Conservation (phyloP, 202 grass and related monocot genomes). For the Zoysia matrella region DNA sequence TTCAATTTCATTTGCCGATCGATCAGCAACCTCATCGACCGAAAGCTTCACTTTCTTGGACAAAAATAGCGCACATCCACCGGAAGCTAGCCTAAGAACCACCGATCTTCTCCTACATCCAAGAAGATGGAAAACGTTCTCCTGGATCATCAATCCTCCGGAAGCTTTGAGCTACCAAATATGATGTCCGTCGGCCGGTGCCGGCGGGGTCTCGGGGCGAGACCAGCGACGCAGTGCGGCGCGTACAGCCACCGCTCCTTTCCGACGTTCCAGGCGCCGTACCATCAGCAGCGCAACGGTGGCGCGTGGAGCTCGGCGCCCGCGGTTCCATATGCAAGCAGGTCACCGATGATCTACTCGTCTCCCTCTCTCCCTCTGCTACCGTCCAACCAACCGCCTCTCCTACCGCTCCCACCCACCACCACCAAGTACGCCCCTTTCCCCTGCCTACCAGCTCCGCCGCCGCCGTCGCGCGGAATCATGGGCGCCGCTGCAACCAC, state of each 20-base stretch:
- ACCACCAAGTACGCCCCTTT: too few species aligned
- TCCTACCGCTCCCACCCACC: conserved; percentile 57
- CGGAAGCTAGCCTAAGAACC: not conserved
- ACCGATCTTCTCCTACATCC: not conserved
- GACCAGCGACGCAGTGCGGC: conserved; percentile 15
- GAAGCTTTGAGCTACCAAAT: conserved; percentile 43
- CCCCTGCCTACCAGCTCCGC: not conserved
- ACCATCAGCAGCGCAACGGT: conserved; percentile 26
- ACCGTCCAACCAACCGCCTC: conserved; percentile 59
- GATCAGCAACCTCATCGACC: conserved; percentile 9
- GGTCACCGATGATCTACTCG: conserved; percentile 40
- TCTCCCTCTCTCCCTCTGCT: conserved; percentile 58
- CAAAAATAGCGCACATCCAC: not conserved
- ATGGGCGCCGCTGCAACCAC: not conserved
- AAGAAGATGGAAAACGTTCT: conserved; percentile 54
- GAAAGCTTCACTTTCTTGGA: conserved; percentile 7
- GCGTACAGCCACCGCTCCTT: conserved; percentile 9
- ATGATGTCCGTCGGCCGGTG: conserved; percentile 5
- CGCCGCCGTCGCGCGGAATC: not conserved
- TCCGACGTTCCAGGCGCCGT: conserved; percentile 14
- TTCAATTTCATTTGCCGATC: not conserved
- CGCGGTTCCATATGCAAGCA: conserved; percentile 3
- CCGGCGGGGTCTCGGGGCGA: not conserved
- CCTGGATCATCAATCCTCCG: conserved; percentile 50
- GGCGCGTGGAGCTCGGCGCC: conserved; percentile 47